Conservation (phyloP, 2,329 filamentous ascomycete genomes). For the Aspergillus brasiliensis region DNA sequence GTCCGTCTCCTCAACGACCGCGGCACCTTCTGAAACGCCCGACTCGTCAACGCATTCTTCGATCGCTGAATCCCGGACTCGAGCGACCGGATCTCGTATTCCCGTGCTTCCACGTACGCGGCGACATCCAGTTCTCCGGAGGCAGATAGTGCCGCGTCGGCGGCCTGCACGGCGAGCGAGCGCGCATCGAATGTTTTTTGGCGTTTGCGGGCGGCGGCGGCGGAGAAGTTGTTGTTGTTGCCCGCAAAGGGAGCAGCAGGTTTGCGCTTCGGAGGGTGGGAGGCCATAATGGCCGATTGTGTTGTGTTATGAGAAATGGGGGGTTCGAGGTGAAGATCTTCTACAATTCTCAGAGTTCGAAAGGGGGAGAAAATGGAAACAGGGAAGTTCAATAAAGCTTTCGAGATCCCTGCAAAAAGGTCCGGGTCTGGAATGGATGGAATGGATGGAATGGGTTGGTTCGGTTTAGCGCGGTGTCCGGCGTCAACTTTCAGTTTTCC, state of each 20-base stretch:
- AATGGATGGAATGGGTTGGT: conserved; percentile 14
- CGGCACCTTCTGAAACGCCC: conserved; percentile 91
- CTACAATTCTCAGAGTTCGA: not conserved
- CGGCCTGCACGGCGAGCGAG: conserved; percentile 46
- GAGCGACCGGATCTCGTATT: conserved; percentile 85
- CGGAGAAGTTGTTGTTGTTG: conserved; percentile 20
- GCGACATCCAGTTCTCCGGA: conserved; percentile 82
- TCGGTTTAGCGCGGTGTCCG: conserved; percentile 23
- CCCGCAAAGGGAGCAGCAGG: conserved; percentile 16
- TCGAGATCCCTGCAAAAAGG: not conserved
- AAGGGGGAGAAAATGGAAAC: not conserved
- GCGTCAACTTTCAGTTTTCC: conserved; percentile 14
- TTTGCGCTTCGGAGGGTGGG: conserved; percentile 38
- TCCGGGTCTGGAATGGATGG: conserved; percentile 10
- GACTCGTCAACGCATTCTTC: conserved; percentile 63
- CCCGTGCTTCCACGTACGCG: conserved; percentile 79
- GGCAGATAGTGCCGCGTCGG: conserved; percentile 53
- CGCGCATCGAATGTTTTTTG: conserved; percentile 48
- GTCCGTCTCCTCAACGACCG: conserved; percentile 81
- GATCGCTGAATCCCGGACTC: conserved; percentile 79
- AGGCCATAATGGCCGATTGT: conserved; percentile 33
- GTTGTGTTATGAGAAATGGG: not conserved
- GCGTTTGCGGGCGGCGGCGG: conserved; percentile 43
- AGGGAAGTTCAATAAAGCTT: not conserved
- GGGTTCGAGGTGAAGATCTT: not conserved